phyloP scores from a whole-genome alignment of 495 filamentous ascomycete genomes.

The Xylaria longipes region DNA sequence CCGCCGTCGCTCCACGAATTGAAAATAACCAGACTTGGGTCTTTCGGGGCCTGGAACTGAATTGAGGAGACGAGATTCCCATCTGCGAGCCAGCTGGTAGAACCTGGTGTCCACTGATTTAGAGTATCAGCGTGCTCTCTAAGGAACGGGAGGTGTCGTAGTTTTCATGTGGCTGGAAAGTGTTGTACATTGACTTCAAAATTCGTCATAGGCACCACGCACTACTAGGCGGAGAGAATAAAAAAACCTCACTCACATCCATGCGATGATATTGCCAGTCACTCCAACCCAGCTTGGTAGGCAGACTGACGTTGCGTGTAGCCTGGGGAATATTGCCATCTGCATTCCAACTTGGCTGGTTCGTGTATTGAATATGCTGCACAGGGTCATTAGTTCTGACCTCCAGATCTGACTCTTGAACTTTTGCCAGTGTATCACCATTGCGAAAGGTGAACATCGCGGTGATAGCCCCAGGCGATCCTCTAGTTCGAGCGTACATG shows the following conservation, averaged over 20 bases:
- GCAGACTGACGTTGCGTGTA: slow-evolving; percentile 52
- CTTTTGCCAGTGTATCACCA: slow-evolving; percentile 44
- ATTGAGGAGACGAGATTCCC: slow-evolving; percentile 60
- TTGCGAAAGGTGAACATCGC: slow-evolving; percentile 71
- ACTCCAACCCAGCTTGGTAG: slow-evolving; percentile 59
- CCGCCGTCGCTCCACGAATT: slow-evolving; percentile 82
- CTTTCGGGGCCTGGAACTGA: slow-evolving; percentile 65
- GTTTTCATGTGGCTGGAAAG: neutral
- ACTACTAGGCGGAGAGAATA: neutral
- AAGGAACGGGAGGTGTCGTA: neutral
- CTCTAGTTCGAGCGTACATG: slow-evolving; percentile 61
- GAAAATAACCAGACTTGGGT: slow-evolving; percentile 64
- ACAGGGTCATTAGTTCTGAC: slow-evolving; percentile 66
- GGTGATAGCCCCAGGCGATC: slow-evolving; percentile 64
- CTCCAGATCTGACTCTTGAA: slow-evolving; percentile 80
- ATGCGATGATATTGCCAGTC: slow-evolving; percentile 72
- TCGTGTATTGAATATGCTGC: slow-evolving; percentile 70
- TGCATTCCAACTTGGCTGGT: slow-evolving; percentile 65
- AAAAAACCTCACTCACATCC: slow-evolving; percentile 45
- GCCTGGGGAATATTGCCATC: slow-evolving; percentile 54
- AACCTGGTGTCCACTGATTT: slow-evolving; percentile 59
- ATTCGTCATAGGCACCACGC: neutral
- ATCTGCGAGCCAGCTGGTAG: slow-evolving; percentile 67
- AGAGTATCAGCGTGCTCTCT: neutral
- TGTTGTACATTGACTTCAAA: neutral